Evolutionary conservation across 208 protist species (phyloP).

Genomic region (Wallacemonas sp.): DNA sequence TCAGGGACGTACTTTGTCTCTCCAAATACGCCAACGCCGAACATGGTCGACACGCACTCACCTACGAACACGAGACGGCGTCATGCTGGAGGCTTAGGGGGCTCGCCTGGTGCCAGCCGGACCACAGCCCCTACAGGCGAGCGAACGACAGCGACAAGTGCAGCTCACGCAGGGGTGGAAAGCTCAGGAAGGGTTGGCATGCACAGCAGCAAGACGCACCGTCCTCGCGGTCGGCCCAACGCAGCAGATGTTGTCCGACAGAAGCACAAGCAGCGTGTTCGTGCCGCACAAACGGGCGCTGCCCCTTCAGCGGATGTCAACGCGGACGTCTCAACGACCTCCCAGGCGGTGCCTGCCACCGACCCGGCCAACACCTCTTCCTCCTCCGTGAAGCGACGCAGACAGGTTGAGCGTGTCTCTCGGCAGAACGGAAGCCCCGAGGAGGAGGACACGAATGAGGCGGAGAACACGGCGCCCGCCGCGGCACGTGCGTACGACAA

Average conservation of each 20-base stretch:
- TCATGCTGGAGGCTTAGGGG: no score
- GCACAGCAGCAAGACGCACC: no score
- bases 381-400: no score
- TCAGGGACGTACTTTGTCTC: conserved; percentile 11
- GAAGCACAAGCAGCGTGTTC: background rate
- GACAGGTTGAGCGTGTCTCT: no score
- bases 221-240: background rate
- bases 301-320: background rate
- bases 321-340: no score
- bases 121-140: no score
- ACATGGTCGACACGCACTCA: background rate
- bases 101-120: background rate
- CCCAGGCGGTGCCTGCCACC: background rate
- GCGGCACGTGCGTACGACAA: background rate
- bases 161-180: no score
- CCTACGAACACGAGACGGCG: no score
- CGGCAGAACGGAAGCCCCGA: background rate
- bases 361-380: background rate
- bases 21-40: conserved; percentile 13
- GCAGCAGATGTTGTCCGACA: background rate
- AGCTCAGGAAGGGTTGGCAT: no score
- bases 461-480: background rate
- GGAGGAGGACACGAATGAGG: background rate
- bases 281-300: background rate
- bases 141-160: no score